A percentile compares a stretch with the other conserved stretches of the same genome.
Conservation (phyloP, 129 eudicot genomes). For the Artemisia annua region DNA sequence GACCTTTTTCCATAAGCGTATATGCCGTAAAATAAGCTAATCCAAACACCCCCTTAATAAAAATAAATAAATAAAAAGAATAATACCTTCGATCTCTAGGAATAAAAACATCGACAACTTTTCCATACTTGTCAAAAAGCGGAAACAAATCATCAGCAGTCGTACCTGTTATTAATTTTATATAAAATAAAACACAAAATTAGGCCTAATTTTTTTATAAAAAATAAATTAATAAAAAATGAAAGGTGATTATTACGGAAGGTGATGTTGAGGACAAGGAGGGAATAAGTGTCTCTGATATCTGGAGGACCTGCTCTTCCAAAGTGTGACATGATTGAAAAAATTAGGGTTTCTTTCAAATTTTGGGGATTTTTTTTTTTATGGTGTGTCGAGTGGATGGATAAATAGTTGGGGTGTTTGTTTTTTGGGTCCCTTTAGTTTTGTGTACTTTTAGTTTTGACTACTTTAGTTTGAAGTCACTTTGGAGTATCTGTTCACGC, state of each 20-base stretch:
- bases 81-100: constrained; percentile 89
- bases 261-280: constrained; percentile 95
- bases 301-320: constrained; percentile 98
- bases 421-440: too few species aligned
- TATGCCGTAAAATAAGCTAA: background rate
- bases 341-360: too few species aligned
- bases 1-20: too few species aligned
- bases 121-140: constrained; percentile 88
- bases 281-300: constrained; percentile 92
- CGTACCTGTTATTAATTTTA: constrained; percentile 47
- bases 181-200: background rate
- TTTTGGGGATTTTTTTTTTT: constrained; percentile 24
- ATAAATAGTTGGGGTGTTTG: background rate
- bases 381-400: constrained; percentile 9
- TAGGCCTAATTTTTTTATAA: background rate
- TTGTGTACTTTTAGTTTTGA: too few species aligned
- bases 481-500: too few species aligned
- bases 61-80: background rate
- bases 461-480: too few species aligned
- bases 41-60: background rate
- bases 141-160: constrained; percentile 97
- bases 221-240: background rate
- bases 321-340: constrained; percentile 77
- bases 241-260: constrained; percentile 52
- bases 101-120: constrained; percentile 95